phyloP scores from a whole-genome alignment of 2,329 filamentous ascomycete genomes.

The Neophaeococcomyces aloes region DNA sequence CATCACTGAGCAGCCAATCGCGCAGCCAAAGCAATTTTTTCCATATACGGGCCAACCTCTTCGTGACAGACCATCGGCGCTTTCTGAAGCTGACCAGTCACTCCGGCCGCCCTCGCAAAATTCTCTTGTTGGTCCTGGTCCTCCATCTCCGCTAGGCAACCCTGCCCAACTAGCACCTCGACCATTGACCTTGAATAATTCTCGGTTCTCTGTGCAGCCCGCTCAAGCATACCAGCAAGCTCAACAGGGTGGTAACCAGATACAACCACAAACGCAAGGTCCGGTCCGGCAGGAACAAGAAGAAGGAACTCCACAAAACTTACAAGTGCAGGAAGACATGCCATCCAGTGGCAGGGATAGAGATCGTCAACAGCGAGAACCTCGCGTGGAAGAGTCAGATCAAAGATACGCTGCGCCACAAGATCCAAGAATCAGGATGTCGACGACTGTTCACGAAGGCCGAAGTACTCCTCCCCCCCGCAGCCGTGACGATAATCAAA shows the following conservation, averaged over 20 bases:
- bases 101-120: constrained; percentile 28
- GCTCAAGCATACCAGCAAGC: constrained; percentile 8
- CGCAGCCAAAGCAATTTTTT: not conserved
- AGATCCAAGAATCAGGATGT: constrained; percentile 21
- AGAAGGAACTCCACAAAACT: constrained; percentile 8
- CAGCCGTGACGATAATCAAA: constrained; percentile 31
- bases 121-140: constrained; percentile 28
- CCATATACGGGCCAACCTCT: constrained; percentile 25
- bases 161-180: constrained; percentile 16
- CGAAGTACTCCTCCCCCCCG: constrained; percentile 39
- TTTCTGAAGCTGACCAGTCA: constrained; percentile 20
- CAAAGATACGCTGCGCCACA: constrained; percentile 23
- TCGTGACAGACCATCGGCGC: constrained; percentile 31
- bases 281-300: constrained; percentile 9
- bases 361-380: constrained; percentile 20
- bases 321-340: constrained; percentile 13
- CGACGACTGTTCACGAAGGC: constrained; percentile 28
- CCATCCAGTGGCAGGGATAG: constrained; percentile 15
- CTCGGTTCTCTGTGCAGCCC: constrained; percentile 18
- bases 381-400: constrained; percentile 20
- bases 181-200: constrained; percentile 14
- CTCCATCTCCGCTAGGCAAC: constrained; percentile 25
- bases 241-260: constrained; percentile 16
- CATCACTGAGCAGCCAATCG: not conserved
- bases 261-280: constrained; percentile 12